Percentiles rank a stretch among this genome's conserved stretches.
Evolutionary conservation across 1,284 basidiomycete genomes (phyloP).

Genomic region (Mycena citricolor): DNA sequence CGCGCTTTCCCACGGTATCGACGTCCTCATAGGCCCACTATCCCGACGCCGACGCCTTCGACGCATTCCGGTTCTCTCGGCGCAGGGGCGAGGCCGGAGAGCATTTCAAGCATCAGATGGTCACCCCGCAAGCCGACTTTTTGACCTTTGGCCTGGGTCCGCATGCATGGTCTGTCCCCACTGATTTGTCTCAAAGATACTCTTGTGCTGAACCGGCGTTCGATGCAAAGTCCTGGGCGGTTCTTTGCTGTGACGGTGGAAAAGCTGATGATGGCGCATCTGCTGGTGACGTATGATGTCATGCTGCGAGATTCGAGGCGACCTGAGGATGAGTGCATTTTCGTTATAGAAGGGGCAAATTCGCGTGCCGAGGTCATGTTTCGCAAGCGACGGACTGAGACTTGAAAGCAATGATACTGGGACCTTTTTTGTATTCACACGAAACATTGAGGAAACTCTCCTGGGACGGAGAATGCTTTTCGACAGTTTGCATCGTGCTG

Average conservation of each 20-base stretch:
- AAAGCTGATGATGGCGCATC: slow-evolving; percentile 21
- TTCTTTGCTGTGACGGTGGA: slow-evolving; percentile 21
- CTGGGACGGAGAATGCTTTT: too few relatives aligned
- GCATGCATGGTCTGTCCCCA: slow-evolving; percentile 12
- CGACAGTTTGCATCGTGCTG: too few relatives aligned
- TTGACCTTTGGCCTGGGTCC: slow-evolving; percentile 16
- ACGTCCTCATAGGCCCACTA: slow-evolving; percentile 8
- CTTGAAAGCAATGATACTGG: too few relatives aligned
- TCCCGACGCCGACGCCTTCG: slow-evolving; percentile 10
- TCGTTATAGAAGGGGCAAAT: slow-evolving; percentile 3
- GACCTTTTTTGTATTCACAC: too few relatives aligned
- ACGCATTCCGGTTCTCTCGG: slow-evolving; percentile 17
- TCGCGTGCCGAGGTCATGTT: slow-evolving; percentile 19
- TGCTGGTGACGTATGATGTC: slow-evolving; percentile 19
- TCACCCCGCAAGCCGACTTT: slow-evolving; percentile 10
- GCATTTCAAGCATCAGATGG: slow-evolving; percentile 18
- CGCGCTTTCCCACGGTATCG: slow-evolving; percentile 12
- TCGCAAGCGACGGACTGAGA: too few relatives aligned
- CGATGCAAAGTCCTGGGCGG: slow-evolving; percentile 37
- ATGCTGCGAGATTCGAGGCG: slow-evolving; percentile 15
- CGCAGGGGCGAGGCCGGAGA: slow-evolving; percentile 16
- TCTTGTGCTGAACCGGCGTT: not conserved
- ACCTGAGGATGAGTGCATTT: slow-evolving; percentile 15
- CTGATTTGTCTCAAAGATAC: not conserved
- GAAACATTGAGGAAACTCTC: too few relatives aligned